A percentile compares a stretch with the other conserved stretches of the same genome.
These are phyloP conservation scores for Xylaria sp. DNA, from an alignment of 2,329 filamentous ascomycete genomes.

Conservation along the genomic window DNA sequence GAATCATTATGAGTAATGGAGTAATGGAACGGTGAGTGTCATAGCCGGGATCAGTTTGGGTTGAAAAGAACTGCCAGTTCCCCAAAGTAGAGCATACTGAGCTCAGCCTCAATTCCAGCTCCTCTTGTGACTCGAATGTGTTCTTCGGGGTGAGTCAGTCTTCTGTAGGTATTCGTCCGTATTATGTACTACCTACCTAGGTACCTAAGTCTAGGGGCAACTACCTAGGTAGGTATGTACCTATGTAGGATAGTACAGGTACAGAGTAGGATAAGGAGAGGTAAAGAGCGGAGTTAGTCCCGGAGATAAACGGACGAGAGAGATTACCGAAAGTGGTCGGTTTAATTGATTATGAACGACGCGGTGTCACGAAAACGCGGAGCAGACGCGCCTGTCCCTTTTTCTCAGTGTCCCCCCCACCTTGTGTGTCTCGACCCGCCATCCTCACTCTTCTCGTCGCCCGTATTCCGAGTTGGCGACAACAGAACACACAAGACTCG, in stretches of 20 bases:
- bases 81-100: not conserved
- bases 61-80: not conserved
- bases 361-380: constrained; percentile 29
- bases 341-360: constrained; percentile 27
- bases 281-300: not conserved
- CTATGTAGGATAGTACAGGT: not conserved
- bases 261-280: no score
- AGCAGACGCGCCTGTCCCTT: constrained; percentile 14
- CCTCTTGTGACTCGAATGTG: not conserved
- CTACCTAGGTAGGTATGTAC: not conserved
- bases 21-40: constrained; percentile 13
- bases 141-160: constrained; percentile 15
- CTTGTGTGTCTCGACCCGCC: not conserved
- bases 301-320: constrained; percentile 21
- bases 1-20: constrained; percentile 25
- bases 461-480: not conserved
- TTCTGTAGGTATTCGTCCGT: not conserved
- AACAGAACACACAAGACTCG: not conserved
- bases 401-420: constrained; percentile 10
- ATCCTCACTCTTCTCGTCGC: not conserved
- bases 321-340: constrained; percentile 14
- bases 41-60: not conserved
- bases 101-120: not conserved
- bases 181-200: no score
- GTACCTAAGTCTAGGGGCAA: no score